These are phyloP conservation scores for Colletotrichum eleusines DNA, from an alignment of 2,329 filamentous ascomycete genomes.

Conservation along the genomic window DNA sequence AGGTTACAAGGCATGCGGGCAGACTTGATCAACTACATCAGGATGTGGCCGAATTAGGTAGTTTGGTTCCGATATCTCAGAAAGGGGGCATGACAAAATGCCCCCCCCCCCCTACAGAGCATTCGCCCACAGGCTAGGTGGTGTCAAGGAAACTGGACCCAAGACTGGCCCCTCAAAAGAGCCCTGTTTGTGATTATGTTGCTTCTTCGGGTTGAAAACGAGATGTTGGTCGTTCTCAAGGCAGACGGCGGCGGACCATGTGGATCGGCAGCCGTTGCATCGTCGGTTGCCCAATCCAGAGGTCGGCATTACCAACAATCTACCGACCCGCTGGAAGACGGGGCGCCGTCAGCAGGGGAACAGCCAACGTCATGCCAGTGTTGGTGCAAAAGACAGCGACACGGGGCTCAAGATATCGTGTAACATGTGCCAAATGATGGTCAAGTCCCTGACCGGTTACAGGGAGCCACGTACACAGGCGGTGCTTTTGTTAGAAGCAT, in stretches of 20 bases:
- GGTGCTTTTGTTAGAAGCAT: neutral
- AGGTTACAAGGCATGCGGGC: neutral
- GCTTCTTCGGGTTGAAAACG: too few relatives aligned
- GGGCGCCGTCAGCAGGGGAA: conserved; percentile 1
- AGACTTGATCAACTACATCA: neutral
- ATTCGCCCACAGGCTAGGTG: too few relatives aligned
- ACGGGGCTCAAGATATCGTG: neutral
- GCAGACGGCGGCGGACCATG: neutral
- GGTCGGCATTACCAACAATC: conserved; percentile 10
- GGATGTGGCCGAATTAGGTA: neutral
- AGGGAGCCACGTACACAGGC: neutral
- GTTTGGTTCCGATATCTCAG: neutral
- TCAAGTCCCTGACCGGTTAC: neutral
- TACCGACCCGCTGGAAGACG: conserved; percentile 3
- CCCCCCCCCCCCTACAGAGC: too few relatives aligned
- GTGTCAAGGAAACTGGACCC: too few relatives aligned
- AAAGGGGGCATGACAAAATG: neutral
- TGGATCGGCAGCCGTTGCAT: neutral
- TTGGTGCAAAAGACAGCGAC: neutral
- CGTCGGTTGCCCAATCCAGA: neutral
- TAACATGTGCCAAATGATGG: neutral
- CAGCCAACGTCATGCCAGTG: neutral
- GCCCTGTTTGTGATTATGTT: too few relatives aligned
- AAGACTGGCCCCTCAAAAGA: too few relatives aligned
- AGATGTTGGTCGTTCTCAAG: too few relatives aligned